These are phyloP conservation scores for Arabidopsis hybrid DNA, from an alignment of 441 rosid species.

Conservation along the genomic window DNA sequence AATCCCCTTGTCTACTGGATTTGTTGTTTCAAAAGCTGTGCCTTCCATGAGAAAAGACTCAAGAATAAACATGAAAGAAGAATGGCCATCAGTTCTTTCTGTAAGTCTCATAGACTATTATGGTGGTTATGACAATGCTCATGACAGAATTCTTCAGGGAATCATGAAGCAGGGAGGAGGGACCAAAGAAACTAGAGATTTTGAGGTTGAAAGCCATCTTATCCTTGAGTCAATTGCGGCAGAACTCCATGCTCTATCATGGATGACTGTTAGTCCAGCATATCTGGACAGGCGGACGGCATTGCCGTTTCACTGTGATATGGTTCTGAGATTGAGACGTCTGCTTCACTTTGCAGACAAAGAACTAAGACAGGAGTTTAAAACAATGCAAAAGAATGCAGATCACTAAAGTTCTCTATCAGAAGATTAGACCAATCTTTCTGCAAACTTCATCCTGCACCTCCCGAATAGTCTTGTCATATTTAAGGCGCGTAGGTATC, in stretches of 20 bases:
- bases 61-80: conserved; percentile 73
- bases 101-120: conserved; percentile 91
- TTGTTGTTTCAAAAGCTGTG: conserved; percentile 93
- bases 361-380: conserved; percentile 70
- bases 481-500: conserved; percentile 29
- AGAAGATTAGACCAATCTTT: conserved; percentile 29
- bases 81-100: conserved; percentile 97
- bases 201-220: conserved; percentile 80
- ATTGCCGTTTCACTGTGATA: conserved; percentile 94
- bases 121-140: conserved; percentile 65
- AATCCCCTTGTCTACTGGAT: conserved; percentile 88
- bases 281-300: conserved; percentile 89
- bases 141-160: conserved; percentile 62
- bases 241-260: conserved; percentile 97
- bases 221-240: conserved; percentile 86
- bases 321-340: conserved; percentile 95
- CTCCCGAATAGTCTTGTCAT: conserved; percentile 17
- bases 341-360: conserved; percentile 98
- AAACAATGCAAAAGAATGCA: conserved; percentile 34
- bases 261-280: conserved; percentile 96
- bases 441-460: conserved; percentile 28
- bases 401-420: conserved; percentile 18
- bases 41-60: conserved; percentile 90
- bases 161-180: conserved; percentile 69
- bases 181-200: conserved; percentile 72